These are phyloP conservation scores for Ganoderma resinaceum DNA, from an alignment of 1,284 basidiomycete species.

Conservation along the genomic window DNA sequence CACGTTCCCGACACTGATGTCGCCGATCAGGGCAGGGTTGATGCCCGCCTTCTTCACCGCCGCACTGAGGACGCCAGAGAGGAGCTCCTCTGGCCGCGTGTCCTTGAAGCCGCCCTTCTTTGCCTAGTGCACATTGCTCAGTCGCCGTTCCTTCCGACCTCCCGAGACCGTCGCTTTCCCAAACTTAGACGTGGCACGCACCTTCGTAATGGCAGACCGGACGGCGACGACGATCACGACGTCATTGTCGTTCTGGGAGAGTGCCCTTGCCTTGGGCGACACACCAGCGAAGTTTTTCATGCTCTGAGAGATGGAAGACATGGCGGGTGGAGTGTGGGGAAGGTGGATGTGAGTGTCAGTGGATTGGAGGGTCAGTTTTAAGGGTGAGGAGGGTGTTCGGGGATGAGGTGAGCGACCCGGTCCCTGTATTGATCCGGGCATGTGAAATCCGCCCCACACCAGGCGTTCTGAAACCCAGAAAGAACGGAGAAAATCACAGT, in stretches of 20 bases:
- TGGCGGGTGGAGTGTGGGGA: slow-evolving; percentile 8
- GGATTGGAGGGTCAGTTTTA: neutral
- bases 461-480: too few species aligned
- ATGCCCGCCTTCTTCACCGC: slow-evolving; percentile 71
- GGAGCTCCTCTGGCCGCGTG: slow-evolving; percentile 89
- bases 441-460: slow-evolving; percentile 27
- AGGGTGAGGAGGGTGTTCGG: slow-evolving; percentile 15
- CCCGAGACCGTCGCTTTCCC: neutral
- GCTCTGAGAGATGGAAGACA: slow-evolving; percentile 36
- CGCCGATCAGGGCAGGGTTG: slow-evolving; percentile 86
- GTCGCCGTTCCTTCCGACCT: neutral
- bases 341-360: neutral
- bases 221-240: slow-evolving; percentile 92
- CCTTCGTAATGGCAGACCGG: slow-evolving; percentile 92
- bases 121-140: slow-evolving; percentile 49
- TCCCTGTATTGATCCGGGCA: slow-evolving; percentile 13
- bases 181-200: slow-evolving; percentile 38
- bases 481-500: slow-evolving; percentile 3
- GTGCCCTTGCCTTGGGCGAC: slow-evolving; percentile 54
- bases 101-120: slow-evolving; percentile 97
- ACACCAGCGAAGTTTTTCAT: slow-evolving; percentile 35
- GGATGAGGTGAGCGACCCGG: slow-evolving; percentile 24
- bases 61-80: slow-evolving; percentile 83
- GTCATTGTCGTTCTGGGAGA: slow-evolving; percentile 75
- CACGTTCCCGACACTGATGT: slow-evolving; percentile 93